Base-by-base conservation (phyloP, 345 rosid genomes). In the Kernera saxatilis region DNA sequence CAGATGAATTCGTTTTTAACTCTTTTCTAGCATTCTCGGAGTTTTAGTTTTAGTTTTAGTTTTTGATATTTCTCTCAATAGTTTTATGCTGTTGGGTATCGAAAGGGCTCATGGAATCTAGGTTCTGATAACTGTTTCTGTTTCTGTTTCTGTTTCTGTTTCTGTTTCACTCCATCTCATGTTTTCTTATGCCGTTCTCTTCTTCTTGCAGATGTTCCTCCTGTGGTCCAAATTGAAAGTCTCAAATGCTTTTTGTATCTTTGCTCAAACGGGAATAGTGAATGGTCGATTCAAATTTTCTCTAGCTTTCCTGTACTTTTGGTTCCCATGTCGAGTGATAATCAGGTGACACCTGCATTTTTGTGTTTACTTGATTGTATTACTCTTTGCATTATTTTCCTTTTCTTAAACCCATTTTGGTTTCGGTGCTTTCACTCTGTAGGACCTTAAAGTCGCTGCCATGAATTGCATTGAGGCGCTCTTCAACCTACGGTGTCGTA, bases 381-480 rank as follows among this genome's bases (percentile, higher is more conserved):
- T 0, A 43, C 56, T 14, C 46, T 52, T 18, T n/a, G 17, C 37
- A 46, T 36, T 63, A 13, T 63, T 21, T 10, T 76, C 59, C 7
- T 39, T n/a, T 63, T 63, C 36, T 36, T 27, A 19, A 54, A 12
- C 22, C 41, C 3, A 8, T 48, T 35, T 23, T 48, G 61, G 30
- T 70, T 21, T 48, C 3, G 40, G 41, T 30, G 54, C 40, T 64
- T 67, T 65, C 17, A 64, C 51, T 77, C 72, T 79, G 65, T 86
- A 94, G 99, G 96, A 80, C 64, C 33, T 83, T 27, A 88, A 85
- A 70, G 41, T 64, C 61, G 87, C 95, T 74, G 93, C 95, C 40
- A 89, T 91, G 91, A 79, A 79, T 57, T 94, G 97, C 80, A 64
- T 89, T 60, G 97, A 91, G 79, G 85, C 78, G 53, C 72, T 89